Conservation (phyloP, 2,329 filamentous ascomycete species). For the Chaetomium strumarium region DNA sequence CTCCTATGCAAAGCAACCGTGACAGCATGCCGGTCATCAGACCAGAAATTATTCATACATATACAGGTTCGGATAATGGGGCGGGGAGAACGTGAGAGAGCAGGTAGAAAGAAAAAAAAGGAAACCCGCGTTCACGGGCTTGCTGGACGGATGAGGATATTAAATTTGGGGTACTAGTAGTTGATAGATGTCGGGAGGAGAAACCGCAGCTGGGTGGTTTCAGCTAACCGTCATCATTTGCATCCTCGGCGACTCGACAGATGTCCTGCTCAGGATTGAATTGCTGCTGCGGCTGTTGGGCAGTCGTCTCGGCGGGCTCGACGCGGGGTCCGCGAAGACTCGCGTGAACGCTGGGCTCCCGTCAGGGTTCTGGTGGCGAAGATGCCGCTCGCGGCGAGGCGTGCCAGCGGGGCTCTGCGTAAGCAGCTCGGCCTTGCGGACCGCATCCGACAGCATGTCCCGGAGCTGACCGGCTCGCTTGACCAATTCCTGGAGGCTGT, state of each 20-base stretch:
- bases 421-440: conserved; percentile 54
- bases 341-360: conserved; percentile 63
- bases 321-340: conserved; percentile 57
- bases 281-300: conserved; percentile 50
- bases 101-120: too few relatives aligned
- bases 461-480: conserved; percentile 55
- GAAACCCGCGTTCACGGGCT: too few relatives aligned
- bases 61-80: conserved; percentile 15
- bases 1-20: neutral
- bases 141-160: neutral
- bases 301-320: conserved; percentile 47
- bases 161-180: neutral
- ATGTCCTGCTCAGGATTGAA: conserved; percentile 43
- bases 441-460: conserved; percentile 53
- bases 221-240: conserved; percentile 60
- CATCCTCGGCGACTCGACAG: conserved; percentile 52
- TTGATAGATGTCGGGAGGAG: neutral
- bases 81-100: neutral
- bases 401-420: conserved; percentile 51
- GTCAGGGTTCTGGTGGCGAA: conserved; percentile 36
- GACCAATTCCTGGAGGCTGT: conserved; percentile 61
- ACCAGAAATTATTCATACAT: conserved; percentile 20
- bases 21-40: neutral
- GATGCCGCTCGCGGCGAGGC: conserved; percentile 40
- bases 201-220: neutral